These are phyloP conservation scores for Leishmania braziliensis DNA, from an alignment of 208 protist genomes.

Conservation along the genomic window DNA sequence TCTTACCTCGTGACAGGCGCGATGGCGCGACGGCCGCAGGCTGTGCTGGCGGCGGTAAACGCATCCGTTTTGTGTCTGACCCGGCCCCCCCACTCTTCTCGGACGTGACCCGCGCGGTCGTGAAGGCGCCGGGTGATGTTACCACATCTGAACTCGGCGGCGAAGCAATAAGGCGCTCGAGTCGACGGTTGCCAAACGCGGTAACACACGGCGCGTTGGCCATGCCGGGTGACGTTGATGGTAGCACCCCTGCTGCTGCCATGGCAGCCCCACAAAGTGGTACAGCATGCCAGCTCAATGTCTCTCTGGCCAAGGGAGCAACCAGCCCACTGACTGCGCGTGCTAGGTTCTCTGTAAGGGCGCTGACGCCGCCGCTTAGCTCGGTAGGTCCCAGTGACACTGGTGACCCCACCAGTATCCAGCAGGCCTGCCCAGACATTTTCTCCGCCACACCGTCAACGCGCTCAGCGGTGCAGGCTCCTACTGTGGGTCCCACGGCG, in stretches of 20 bases:
- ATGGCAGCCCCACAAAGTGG: neutral
- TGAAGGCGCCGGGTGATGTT: neutral
- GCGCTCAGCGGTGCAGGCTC: neutral
- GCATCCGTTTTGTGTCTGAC: neutral
- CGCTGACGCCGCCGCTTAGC: neutral
- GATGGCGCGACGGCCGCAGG: neutral
- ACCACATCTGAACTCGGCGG: neutral
- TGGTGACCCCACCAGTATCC: neutral
- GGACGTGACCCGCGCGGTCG: neutral
- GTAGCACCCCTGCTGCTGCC: neutral
- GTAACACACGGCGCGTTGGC: neutral
- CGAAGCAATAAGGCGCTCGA: neutral
- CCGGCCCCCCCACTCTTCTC: neutral
- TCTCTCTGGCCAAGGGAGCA: neutral
- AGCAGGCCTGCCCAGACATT: neutral
- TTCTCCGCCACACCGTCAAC: neutral
- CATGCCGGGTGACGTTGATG: neutral
- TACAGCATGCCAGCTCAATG: neutral
- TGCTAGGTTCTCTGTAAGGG: neutral
- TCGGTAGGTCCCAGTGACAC: neutral
- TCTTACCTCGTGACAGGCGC: neutral
- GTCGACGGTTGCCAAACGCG: neutral
- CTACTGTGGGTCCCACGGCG: neutral
- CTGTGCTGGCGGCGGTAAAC: neutral
- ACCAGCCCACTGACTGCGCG: neutral